Evolutionary conservation across 1,139 yeast genomes (phyloP).

Genomic region (Yamadazyma membranifaciens): DNA sequence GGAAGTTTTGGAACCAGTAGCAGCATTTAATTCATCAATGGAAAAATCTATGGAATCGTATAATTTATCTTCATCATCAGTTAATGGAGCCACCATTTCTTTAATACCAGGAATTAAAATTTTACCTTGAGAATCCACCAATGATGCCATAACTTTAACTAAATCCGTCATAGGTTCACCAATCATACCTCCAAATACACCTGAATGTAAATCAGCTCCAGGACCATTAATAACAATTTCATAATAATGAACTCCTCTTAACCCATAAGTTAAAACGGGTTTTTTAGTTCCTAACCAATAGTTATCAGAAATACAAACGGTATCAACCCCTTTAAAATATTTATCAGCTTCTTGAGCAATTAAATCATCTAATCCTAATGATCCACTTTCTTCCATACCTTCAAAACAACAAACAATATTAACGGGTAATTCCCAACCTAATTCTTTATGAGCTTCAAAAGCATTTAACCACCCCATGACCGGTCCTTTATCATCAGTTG

Average conservation of each 20-base stretch:
- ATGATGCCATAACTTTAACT: constrained; percentile 66
- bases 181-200: constrained; percentile 94
- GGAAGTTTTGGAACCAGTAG: constrained; percentile 84
- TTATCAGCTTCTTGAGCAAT: constrained; percentile 72
- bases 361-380: constrained; percentile 83
- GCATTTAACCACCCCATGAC: constrained; percentile 96
- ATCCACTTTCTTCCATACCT: constrained; percentile 99
- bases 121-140: constrained; percentile 79
- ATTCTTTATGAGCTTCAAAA: constrained; percentile 82
- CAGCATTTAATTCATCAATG: constrained; percentile 79
- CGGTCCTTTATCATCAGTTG: constrained; percentile 98
- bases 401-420: constrained; percentile 91
- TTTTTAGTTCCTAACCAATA: constrained; percentile 98
- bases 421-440: constrained; percentile 88
- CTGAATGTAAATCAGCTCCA: constrained; percentile 95
- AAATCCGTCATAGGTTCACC: constrained; percentile 98
- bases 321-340: constrained; percentile 86
- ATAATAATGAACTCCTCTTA: constrained; percentile 95
- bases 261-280: constrained; percentile 96
- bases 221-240: constrained; percentile 84
- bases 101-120: constrained; percentile 83
- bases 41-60: constrained; percentile 87
- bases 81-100: constrained; percentile 94
- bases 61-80: constrained; percentile 71
- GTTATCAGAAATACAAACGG: constrained; percentile 95